Evolutionary conservation across 805 yeast genomes (phyloP).

Genomic region (Nakazawaea wyomingensis): DNA sequence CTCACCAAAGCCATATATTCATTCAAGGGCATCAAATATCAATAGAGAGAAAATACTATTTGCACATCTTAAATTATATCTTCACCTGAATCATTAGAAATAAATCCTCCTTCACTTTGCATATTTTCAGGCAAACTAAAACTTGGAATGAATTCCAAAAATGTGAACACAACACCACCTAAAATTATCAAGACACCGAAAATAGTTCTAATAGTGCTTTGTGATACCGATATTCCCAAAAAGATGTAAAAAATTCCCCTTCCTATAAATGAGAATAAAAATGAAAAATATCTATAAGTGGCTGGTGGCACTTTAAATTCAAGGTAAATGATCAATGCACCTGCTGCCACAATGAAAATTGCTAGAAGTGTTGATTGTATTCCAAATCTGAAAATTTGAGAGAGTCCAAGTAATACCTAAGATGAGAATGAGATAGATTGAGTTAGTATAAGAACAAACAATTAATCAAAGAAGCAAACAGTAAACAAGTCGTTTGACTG

Average conservation of each 20-base stretch:
- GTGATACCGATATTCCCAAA: conserved; percentile 43
- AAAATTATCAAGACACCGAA: conserved; percentile 54
- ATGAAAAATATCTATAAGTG: conserved; percentile 61
- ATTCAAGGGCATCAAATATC: too few relatives aligned
- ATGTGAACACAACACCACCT: conserved; percentile 55
- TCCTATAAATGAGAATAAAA: conserved; percentile 67
- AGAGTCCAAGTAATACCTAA: conserved; percentile 42
- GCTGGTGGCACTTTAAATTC: conserved; percentile 48
- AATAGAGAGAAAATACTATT: background rate
- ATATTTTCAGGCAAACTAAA: conserved; percentile 79
- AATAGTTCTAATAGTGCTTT: conserved; percentile 49
- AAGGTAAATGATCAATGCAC: conserved; percentile 46
- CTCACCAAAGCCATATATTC: too few relatives aligned
- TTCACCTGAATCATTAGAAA: conserved; percentile 27
- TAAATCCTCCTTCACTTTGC: conserved; percentile 43
- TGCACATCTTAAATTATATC: conserved; percentile 25
- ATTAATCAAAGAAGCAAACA: background rate
- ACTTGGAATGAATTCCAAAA: conserved; percentile 67
- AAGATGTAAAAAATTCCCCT: conserved; percentile 59
- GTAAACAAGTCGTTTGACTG: background rate
- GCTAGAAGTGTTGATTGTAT: conserved; percentile 48
- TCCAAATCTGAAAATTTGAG: conserved; percentile 37
- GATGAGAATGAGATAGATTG: too few relatives aligned
- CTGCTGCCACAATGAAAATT: conserved; percentile 50
- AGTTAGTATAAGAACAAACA: background rate